These are phyloP conservation scores for Phyllosticta citriasiana DNA, from an alignment of 2,329 filamentous ascomycete genomes.

Conservation along the genomic window DNA sequence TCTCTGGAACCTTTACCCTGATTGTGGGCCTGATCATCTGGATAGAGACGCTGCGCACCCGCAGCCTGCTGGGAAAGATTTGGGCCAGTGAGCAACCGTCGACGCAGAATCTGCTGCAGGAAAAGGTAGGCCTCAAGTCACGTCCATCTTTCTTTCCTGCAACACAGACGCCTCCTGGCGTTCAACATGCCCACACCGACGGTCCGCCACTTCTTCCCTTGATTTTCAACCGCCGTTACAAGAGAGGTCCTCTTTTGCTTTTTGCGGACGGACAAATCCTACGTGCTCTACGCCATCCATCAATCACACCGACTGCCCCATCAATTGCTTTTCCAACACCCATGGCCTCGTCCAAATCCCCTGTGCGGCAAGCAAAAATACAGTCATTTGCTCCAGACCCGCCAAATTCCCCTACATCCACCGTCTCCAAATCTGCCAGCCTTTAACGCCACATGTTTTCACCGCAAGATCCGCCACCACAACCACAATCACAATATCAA, in stretches of 20 bases:
- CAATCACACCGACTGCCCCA: background rate
- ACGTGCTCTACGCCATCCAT: background rate
- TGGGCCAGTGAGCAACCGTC: slow-evolving; percentile 49
- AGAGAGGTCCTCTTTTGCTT: background rate
- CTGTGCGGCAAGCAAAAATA: no score
- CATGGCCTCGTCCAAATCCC: background rate
- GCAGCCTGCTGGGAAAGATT: slow-evolving; percentile 49
- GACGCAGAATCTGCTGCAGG: slow-evolving; percentile 61
- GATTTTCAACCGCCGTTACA: background rate
- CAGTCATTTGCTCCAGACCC: no score
- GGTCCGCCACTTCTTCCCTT: background rate
- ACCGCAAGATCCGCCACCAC: background rate
- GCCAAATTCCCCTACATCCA: no score
- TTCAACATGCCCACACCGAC: background rate
- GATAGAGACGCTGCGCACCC: slow-evolving; percentile 62
- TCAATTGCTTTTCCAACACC: background rate
- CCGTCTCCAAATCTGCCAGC: background rate
- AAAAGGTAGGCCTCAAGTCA: slow-evolving; percentile 42
- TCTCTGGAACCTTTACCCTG: slow-evolving; percentile 55
- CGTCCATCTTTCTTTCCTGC: no score
- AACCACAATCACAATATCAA: background rate
- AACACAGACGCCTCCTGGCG: background rate
- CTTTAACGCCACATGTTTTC: background rate
- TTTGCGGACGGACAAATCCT: background rate
- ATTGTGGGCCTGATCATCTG: slow-evolving; percentile 53